These are phyloP conservation scores for Globisporangium barbulae DNA, from an alignment of 352 stramenopile genomes.

Conservation along the genomic window DNA sequence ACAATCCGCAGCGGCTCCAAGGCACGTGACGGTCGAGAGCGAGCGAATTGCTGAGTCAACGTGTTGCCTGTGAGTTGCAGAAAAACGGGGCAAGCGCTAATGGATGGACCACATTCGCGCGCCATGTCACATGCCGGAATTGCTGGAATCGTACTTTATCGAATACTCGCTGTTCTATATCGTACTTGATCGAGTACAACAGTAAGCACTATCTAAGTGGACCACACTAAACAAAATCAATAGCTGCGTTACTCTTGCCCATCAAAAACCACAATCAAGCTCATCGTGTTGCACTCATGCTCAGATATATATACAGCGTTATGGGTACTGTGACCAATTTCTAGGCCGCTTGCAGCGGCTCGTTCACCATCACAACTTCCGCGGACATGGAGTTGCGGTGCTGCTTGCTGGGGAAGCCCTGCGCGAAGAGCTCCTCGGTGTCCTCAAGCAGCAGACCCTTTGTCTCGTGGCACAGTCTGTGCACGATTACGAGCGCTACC, in stretches of 20 bases:
- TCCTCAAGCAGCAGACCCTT: constrained; percentile 50
- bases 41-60: not conserved
- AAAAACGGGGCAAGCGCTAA: not conserved
- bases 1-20: too few species aligned
- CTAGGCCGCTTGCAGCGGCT: not conserved
- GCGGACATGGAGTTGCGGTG: constrained; percentile 11
- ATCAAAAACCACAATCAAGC: too few species aligned
- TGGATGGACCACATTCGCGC: not conserved
- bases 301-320: not conserved
- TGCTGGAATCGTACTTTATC: not conserved
- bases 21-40: too few species aligned
- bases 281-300: not conserved
- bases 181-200: not conserved
- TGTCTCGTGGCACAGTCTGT: constrained; percentile 49
- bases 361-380: not conserved
- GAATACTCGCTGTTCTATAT: not conserved
- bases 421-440: constrained; percentile 49
- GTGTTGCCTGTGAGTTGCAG: not conserved
- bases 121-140: not conserved
- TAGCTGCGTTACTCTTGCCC: not conserved
- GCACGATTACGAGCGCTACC: constrained; percentile 39
- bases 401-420: constrained; percentile 28
- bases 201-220: not conserved
- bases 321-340: not conserved
- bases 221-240: not conserved